Conservation (phyloP, 768 basidiomycete species). For the Udeniomyces megalosporus region DNA sequence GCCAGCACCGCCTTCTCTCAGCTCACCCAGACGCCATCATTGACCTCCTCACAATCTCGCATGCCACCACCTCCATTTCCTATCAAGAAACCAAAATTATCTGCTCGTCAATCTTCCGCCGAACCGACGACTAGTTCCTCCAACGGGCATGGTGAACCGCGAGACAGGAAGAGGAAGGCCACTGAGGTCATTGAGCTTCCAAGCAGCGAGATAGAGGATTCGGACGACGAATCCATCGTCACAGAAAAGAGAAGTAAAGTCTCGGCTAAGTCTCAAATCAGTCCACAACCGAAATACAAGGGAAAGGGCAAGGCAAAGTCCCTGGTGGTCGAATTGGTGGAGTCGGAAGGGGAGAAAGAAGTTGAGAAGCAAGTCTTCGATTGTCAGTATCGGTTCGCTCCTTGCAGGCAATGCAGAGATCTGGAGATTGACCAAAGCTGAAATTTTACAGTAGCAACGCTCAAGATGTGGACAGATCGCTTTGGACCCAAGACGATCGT, state of each 20-base stretch:
- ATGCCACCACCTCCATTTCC: too few relatives aligned
- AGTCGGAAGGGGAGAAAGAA: not conserved
- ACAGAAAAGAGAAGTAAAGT: too few relatives aligned
- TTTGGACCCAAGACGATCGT: constrained; percentile 11
- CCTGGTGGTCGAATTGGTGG: not conserved
- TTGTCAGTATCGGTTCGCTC: not conserved
- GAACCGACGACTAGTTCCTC: too few relatives aligned
- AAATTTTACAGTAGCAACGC: not conserved
- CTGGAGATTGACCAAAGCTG: not conserved
- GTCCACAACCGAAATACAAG: too few relatives aligned
- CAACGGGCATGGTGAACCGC: too few relatives aligned
- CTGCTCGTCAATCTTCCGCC: too few relatives aligned
- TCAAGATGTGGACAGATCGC: constrained; percentile 18
- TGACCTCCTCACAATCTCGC: too few relatives aligned
- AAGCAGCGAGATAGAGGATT: not conserved
- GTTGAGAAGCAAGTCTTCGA: not conserved
- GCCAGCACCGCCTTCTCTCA: too few relatives aligned
- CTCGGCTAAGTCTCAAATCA: too few relatives aligned
- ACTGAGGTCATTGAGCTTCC: not conserved
- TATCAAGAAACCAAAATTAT: too few relatives aligned
- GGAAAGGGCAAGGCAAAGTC: not conserved
- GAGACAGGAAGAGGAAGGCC: not conserved
- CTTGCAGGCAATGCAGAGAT: not conserved
- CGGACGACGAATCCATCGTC: not conserved
- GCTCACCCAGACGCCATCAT: too few relatives aligned